Evolutionary conservation across 345 rosid species (phyloP), one percentile per base, ranked within the genome.

Genomic region (Geranium brycei): DNA sequence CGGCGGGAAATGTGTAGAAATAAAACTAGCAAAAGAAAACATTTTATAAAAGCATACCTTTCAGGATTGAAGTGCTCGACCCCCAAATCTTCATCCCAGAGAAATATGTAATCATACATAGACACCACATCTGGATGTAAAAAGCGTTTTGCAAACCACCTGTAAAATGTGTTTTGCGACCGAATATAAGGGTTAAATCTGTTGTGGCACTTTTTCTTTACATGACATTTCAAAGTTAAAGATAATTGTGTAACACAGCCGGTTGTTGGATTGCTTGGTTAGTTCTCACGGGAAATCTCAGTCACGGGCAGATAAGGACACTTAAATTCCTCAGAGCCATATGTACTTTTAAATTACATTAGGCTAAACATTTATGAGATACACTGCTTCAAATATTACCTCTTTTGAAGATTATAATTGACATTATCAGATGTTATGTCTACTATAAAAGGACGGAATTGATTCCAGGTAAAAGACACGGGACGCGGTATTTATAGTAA

Each of bases 111-210:
- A 80, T 93, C 96, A 62, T 93, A 93, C 58, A 64, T 62, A 23
- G 91, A 78, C 41, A 90, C 97, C 1, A 93, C 71, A 62, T 83
- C 92, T 18, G 99, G 99, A 79, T 93, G 99, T 55, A 93, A 83
- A 74, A 93, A 93, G n/a, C 99, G 92, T 71, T 93, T 90, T 3
- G 97, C 99, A 58, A 88, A 93, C 99, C 99, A 93, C 99, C 99
- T 93, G 78, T 73, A 69, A 69, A 57, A 32, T 60, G 31, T 65
- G 12, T 58, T 8, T 47, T 17, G 16, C 14, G 0, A 67, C 31
- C 17, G 31, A 13, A 35, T 16, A 53, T 17, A 4, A 11, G 31
- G 57, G n/a, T 30, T 17, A 57, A 17, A 38, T 19, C 61, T 19
- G 58, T 23, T 19, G 28, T n/a, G 62, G 31, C 4, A 62, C 60